phyloP scores from a whole-genome alignment of 148 eudicot genomes.

The Polygonum aviculare region DNA sequence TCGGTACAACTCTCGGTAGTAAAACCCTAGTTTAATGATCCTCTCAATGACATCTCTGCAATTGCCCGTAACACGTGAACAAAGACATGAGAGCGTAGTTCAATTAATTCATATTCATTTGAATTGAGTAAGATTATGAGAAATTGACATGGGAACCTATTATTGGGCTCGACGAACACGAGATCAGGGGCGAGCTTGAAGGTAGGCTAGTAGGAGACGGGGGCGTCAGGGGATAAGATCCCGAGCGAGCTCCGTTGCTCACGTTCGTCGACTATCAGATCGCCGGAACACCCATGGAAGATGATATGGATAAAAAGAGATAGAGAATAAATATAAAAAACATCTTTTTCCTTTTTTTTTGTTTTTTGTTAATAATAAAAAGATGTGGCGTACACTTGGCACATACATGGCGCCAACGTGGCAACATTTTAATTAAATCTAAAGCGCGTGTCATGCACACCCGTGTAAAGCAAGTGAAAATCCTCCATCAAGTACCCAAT shows the following conservation, averaged over 20 bases:
- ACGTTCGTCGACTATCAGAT: conserved; percentile 79
- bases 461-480: too few species aligned
- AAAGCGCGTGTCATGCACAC: too few species aligned
- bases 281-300: too few species aligned
- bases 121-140: not conserved
- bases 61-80: not conserved
- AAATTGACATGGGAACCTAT: conserved; percentile 29
- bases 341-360: too few species aligned
- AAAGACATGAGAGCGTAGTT: not conserved
- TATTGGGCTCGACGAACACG: conserved; percentile 58
- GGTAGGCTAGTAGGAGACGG: conserved; percentile 36
- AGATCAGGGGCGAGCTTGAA: conserved; percentile 90
- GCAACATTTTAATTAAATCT: too few species aligned
- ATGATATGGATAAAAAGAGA: too few species aligned
- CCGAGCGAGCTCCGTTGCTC: conserved; percentile 37
- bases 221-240: conserved; percentile 41
- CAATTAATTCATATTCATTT: not conserved
- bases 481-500: too few species aligned
- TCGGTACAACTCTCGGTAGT: conserved; percentile 72
- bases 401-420: too few species aligned
- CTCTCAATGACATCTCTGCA: conserved; percentile 89
- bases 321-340: too few species aligned
- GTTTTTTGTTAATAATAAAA: too few species aligned
- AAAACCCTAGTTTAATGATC: conserved; percentile 76
- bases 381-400: too few species aligned